phyloP scores from a whole-genome alignment of 768 basidiomycete genomes.

The Pluteus cervinus region DNA sequence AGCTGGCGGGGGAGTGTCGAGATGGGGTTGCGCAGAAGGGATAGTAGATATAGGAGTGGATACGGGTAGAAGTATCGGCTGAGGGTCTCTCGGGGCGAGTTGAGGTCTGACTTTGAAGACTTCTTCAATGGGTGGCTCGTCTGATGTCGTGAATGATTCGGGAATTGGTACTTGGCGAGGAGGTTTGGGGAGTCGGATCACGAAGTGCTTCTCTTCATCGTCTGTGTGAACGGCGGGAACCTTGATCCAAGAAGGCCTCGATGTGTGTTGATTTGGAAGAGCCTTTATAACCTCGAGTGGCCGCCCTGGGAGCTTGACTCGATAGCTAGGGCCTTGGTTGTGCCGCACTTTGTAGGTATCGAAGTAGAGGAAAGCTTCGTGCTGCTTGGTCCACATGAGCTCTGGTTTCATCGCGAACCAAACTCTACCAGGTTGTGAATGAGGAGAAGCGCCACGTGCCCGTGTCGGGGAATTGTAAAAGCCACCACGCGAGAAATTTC shows the following conservation, averaged over 20 bases:
- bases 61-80: too few species aligned
- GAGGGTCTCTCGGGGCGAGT: too few species aligned
- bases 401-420: conserved; percentile 79
- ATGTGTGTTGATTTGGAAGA: conserved; percentile 14
- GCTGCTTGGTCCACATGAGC: conserved; percentile 77
- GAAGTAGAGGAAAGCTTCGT: conserved; percentile 67
- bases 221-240: conserved; percentile 28
- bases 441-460: conserved; percentile 22
- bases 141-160: conserved; percentile 18
- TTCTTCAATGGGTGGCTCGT: conserved; percentile 43
- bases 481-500: conserved; percentile 38
- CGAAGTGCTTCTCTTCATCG: conserved; percentile 36
- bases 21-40: conserved; percentile 22
- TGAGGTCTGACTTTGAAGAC: conserved; percentile 53
- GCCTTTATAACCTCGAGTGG: conserved; percentile 38
- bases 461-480: conserved; percentile 25
- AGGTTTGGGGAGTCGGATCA: conserved; percentile 50
- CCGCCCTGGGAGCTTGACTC: conserved; percentile 59
- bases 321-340: conserved; percentile 46
- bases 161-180: conserved; percentile 29
- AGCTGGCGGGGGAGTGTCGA: conserved; percentile 11
- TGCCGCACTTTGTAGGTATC: conserved; percentile 57
- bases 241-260: conserved; percentile 11
- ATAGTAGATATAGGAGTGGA: conserved; percentile 33
- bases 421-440: conserved; percentile 35